phyloP scores from a whole-genome alignment of 83 land plant genomes.

The Diphasiastrum complanatum region DNA sequence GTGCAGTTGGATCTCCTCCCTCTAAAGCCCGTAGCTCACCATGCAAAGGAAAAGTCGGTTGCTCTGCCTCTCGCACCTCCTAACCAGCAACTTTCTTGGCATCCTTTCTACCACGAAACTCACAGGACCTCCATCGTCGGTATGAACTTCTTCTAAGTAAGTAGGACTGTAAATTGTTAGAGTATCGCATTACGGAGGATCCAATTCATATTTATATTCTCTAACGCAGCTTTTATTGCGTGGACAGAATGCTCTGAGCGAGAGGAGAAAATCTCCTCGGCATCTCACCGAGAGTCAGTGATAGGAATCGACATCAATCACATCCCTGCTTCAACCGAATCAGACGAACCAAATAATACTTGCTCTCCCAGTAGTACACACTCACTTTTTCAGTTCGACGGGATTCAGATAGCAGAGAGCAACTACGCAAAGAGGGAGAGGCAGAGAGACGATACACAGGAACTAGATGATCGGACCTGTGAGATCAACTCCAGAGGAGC shows the following conservation, averaged over 20 bases:
- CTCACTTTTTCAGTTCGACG: background rate
- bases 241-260: no score
- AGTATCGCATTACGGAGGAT: no score
- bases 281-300: background rate
- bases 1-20: slow-evolving; percentile 12
- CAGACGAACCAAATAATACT: background rate
- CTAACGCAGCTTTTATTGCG: no score
- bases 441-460: background rate
- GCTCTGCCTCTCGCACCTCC: no score
- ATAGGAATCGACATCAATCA: slow-evolving; percentile 11
- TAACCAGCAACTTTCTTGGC: background rate
- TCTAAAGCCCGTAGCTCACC: background rate
- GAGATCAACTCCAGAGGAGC: slow-evolving; percentile 11
- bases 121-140: background rate
- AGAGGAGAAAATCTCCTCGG: no score
- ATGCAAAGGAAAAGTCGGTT: no score
- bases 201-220: no score
- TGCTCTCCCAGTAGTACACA: background rate
- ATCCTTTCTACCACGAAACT: background rate
- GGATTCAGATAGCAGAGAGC: background rate
- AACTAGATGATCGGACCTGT: slow-evolving; percentile 6
- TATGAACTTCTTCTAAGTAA: background rate
- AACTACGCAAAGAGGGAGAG: background rate
- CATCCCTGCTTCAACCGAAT: background rate
- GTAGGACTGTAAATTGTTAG: no score